phyloP scores from a whole-genome alignment of 1,284 basidiomycete genomes.

The Sporisorium graminicola region DNA sequence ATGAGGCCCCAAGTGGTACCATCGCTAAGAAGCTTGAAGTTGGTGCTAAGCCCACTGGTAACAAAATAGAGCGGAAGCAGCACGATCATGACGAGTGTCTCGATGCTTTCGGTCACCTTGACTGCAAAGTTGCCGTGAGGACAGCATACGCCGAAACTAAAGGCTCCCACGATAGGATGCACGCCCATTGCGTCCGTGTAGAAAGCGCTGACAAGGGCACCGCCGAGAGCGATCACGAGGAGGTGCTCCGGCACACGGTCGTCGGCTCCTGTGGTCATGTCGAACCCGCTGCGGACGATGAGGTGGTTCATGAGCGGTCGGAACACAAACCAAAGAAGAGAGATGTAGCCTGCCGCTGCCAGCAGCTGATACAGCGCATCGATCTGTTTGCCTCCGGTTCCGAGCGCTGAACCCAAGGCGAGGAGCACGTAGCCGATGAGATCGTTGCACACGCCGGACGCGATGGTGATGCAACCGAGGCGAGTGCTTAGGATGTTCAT shows the following conservation, averaged over 20 bases:
- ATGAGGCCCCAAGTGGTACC: conserved; percentile 54
- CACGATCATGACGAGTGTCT: conserved; percentile 46
- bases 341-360: conserved; percentile 42
- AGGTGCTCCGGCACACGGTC: conserved; percentile 47
- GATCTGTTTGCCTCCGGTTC: conserved; percentile 47
- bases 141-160: conserved; percentile 50
- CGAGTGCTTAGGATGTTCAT: conserved; percentile 55
- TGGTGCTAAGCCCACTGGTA: conserved; percentile 46
- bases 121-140: conserved; percentile 56
- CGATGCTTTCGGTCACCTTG: conserved; percentile 54
- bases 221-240: conserved; percentile 42
- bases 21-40: conserved; percentile 52
- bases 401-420: conserved; percentile 47
- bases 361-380: conserved; percentile 55
- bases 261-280: conserved; percentile 37
- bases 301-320: conserved; percentile 44
- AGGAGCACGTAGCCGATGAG: conserved; percentile 57
- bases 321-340: conserved; percentile 49
- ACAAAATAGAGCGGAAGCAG: conserved; percentile 58
- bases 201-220: conserved; percentile 50
- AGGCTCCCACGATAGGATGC: conserved; percentile 56
- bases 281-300: conserved; percentile 40
- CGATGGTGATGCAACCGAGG: conserved; percentile 54
- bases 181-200: conserved; percentile 52
- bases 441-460: conserved; percentile 56